Conservation (phyloP, 176 grass and related monocot species). For the Carex kokanica region DNA sequence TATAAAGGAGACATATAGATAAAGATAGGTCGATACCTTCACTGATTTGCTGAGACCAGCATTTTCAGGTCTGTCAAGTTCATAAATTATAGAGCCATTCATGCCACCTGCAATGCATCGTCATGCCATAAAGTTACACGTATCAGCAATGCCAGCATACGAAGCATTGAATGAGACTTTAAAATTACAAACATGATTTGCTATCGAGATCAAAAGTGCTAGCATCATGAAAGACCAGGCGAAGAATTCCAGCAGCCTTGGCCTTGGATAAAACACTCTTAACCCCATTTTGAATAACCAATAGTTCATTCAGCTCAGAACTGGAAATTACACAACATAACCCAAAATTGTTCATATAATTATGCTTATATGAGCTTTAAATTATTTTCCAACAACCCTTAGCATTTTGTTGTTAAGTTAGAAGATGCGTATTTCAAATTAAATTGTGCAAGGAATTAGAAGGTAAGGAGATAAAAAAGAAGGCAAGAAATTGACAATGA, state of each 20-base stretch:
- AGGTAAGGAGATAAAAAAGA: neutral
- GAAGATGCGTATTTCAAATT: constrained; percentile 10
- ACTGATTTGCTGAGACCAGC: constrained; percentile 70
- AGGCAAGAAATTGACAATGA: constrained; percentile 13
- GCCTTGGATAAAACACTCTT: constrained; percentile 72
- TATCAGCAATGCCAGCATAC: neutral
- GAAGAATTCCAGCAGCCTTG: constrained; percentile 82
- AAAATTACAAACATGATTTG: constrained; percentile 59
- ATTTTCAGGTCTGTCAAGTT: constrained; percentile 91
- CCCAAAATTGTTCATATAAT: neutral
- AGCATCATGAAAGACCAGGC: constrained; percentile 92
- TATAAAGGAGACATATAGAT: neutral
- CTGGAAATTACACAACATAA: constrained; percentile 38
- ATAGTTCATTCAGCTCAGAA: constrained; percentile 42
- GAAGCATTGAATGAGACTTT: neutral
- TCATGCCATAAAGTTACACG: constrained; percentile 1
- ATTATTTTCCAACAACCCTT: neutral
- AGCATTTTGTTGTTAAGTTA: neutral
- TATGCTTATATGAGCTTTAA: neutral
- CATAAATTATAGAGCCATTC: constrained; percentile 95
- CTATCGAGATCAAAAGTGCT: constrained; percentile 65
- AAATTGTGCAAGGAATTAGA: neutral
- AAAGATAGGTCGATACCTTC: constrained; percentile 36
- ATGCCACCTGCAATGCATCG: constrained; percentile 72
- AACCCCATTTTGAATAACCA: constrained; percentile 53